phyloP scores from a whole-genome alignment of 2,329 filamentous ascomycete species.

The Endoconidiophora laricicola region DNA sequence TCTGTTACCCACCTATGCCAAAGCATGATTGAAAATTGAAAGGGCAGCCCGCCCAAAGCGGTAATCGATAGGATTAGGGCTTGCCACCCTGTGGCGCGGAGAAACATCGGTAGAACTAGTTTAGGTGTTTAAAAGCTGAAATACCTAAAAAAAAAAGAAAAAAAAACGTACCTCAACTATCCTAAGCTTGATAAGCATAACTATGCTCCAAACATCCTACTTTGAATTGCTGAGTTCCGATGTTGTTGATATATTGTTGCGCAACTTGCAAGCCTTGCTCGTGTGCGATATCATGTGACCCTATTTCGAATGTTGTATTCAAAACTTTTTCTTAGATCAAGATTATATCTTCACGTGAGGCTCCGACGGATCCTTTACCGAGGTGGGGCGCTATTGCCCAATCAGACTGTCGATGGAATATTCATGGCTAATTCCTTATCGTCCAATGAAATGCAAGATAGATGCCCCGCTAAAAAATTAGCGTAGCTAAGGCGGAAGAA shows the following conservation, averaged over 20 bases:
- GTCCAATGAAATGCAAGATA: conserved; percentile 13
- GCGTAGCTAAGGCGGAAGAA: conserved; percentile 13
- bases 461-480: conserved; percentile 14
- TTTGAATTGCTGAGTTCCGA: too few relatives aligned
- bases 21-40: conserved; percentile 13
- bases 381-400: conserved; percentile 7
- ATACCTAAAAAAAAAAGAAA: not conserved
- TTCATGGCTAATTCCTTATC: conserved; percentile 12
- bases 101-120: conserved; percentile 7
- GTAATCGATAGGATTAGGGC: conserved; percentile 12
- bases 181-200: not conserved
- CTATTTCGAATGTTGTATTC: not conserved
- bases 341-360: conserved; percentile 8
- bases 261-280: not conserved
- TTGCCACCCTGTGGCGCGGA: conserved; percentile 11
- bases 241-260: too few relatives aligned
- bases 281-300: conserved; percentile 10
- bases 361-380: conserved; percentile 5
- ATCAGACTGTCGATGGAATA: conserved; percentile 5
- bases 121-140: not conserved
- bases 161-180: not conserved
- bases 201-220: not conserved
- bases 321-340: conserved; percentile 1
- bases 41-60: conserved; percentile 11
- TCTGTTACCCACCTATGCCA: conserved; percentile 13